Evolutionary conservation across 371 early-diverging fungal species (phyloP), one percentile per base, ranked within the genome.

Genomic region (Mycotypha africana): DNA sequence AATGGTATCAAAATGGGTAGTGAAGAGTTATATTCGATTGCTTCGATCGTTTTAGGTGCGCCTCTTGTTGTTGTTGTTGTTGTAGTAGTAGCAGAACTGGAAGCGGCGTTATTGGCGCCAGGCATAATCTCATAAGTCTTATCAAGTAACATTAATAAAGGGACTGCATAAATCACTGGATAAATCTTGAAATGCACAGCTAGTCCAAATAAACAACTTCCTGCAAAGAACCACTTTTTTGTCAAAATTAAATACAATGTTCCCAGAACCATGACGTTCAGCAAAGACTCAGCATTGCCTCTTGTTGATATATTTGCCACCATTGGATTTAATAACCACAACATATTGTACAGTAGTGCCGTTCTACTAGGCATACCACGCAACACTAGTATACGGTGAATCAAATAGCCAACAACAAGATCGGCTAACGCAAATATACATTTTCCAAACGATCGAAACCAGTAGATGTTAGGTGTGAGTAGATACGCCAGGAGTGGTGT

Each of bases 111-210:
- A n/a, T n/a, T n/a, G n/a, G n/a, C n/a, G n/a, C n/a, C n/a, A n/a
- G n/a, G n/a, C n/a, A n/a, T n/a, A n/a, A n/a, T n/a, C n/a, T 67
- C 62, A 28, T 67, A 66, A 4, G 54, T 54, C 4, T 45, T 42
- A 22, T 86, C 88, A 49, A 87, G 51, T 32, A 81, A 54, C 22
- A 78, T 57, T 42, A 88, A 60, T 15, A 94, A 49, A 1, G 95
- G 89, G 0, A 91, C 53, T 0, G 90, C 87, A 63, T 96, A 93
- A 15, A 98, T 85, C 42, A 93, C 76, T 4, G 98, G 97, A 62
- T 95, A 98, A 6, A 97, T 91, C 61, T 98, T 98, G 53, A 97
- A 81, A 61, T 98, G 98, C 7, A 97, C 94, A 5, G 93, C 74
- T n/a, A 94, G 58, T 0, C 97, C 98, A 75, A 90, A 93, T 24